Percentiles rank a stretch among this genome's conserved stretches.
Evolutionary conservation across 805 yeast genomes (phyloP).

Genomic region (Nakazawaea wickerhamii): DNA sequence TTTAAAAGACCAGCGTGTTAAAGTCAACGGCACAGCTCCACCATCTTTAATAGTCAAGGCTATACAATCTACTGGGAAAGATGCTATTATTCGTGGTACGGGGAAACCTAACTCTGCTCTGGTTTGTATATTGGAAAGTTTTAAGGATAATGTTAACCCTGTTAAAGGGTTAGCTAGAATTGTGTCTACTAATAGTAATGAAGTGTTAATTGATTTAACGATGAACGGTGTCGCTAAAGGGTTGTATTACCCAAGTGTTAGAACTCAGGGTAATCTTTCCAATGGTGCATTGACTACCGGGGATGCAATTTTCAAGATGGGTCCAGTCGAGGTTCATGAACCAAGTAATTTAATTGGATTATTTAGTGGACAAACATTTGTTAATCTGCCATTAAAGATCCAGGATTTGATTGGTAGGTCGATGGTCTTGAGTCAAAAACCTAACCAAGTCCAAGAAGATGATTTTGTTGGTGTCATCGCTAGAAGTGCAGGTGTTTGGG

Average conservation of each 20-base stretch:
- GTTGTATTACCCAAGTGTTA: slow-evolving; percentile 61
- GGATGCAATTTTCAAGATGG: slow-evolving; percentile 36
- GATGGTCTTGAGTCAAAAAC: slow-evolving; percentile 36
- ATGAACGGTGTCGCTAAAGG: slow-evolving; percentile 65
- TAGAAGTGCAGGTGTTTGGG: slow-evolving; percentile 96
- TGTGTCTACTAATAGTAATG: slow-evolving; percentile 53
- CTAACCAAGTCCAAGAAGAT: slow-evolving; percentile 35
- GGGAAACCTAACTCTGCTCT: slow-evolving; percentile 87
- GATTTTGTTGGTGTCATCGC: slow-evolving; percentile 85
- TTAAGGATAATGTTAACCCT: slow-evolving; percentile 45
- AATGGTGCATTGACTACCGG: slow-evolving; percentile 70
- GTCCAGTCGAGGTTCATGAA: slow-evolving; percentile 31
- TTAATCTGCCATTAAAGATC: slow-evolving; percentile 41
- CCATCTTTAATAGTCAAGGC: slow-evolving; percentile 71
- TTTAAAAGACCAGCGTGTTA: slow-evolving; percentile 53
- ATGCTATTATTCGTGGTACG: slow-evolving; percentile 89
- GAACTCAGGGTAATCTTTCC: slow-evolving; percentile 72
- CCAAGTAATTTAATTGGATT: slow-evolving; percentile 27
- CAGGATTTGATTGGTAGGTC: slow-evolving; percentile 69
- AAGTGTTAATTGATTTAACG: slow-evolving; percentile 69
- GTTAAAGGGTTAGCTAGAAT: slow-evolving; percentile 87
- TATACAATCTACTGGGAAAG: slow-evolving; percentile 71
- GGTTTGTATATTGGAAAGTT: slow-evolving; percentile 80
- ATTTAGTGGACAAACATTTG: slow-evolving; percentile 41
- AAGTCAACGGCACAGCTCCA: slow-evolving; percentile 63